Percentiles rank a stretch among this genome's conserved stretches.
phyloP scores from a whole-genome alignment of 2,329 filamentous ascomycete genomes.

The Neonectria neomacrospora region DNA sequence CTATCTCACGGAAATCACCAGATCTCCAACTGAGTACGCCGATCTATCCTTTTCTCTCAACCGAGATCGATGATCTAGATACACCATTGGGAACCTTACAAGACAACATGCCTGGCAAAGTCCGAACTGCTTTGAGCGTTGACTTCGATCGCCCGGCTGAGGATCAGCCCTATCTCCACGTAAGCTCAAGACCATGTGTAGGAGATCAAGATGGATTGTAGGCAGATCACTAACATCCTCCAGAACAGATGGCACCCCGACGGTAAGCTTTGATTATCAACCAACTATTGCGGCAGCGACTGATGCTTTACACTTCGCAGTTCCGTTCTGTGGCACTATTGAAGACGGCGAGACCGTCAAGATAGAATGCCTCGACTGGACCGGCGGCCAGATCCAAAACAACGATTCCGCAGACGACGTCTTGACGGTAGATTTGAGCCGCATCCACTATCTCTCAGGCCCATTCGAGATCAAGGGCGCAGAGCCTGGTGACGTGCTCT shows the following conservation, averaged over 20 bases:
- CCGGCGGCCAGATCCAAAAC: slow-evolving; percentile 85
- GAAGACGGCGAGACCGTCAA: slow-evolving; percentile 89
- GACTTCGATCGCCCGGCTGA: slow-evolving; percentile 42
- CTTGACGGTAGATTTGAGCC: slow-evolving; percentile 83
- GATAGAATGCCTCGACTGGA: slow-evolving; percentile 92
- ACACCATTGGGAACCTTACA: background rate
- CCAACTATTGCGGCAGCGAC: background rate
- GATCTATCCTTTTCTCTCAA: background rate
- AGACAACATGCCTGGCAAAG: slow-evolving; percentile 38
- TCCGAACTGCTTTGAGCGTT: slow-evolving; percentile 41
- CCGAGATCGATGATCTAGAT: background rate
- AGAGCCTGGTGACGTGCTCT: slow-evolving; percentile 83
- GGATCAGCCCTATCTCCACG: slow-evolving; percentile 44
- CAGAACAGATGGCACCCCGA: slow-evolving; percentile 92
- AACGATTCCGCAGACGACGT: slow-evolving; percentile 92
- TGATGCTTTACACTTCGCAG: slow-evolving; percentile 55
- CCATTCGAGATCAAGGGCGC: slow-evolving; percentile 89
- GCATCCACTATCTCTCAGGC: slow-evolving; percentile 87
- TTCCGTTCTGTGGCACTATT: slow-evolving; percentile 78
- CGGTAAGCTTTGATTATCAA: slow-evolving; percentile 60
- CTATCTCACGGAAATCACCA: background rate
- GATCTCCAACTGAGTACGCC: background rate
- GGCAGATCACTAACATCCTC: background rate
- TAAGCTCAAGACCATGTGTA: slow-evolving; percentile 2
- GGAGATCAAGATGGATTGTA: background rate